phyloP scores from a whole-genome alignment of 176 grass and related monocot species.

The Oryza australiensis region DNA sequence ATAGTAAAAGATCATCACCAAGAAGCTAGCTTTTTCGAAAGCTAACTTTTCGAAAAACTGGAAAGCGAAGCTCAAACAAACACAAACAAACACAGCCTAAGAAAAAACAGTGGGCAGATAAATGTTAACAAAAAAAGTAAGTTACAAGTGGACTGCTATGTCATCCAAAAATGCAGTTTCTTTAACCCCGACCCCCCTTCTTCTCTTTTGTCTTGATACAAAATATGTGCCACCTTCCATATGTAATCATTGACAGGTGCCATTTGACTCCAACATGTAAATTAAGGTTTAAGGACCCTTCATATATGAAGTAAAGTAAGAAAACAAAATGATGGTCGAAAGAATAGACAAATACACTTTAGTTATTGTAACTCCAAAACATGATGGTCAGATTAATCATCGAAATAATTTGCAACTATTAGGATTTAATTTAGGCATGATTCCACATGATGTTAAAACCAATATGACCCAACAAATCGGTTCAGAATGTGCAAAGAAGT shows the following conservation, averaged over 20 bases:
- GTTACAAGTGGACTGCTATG: neutral
- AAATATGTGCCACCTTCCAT: neutral
- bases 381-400: neutral
- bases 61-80: no score
- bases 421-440: neutral
- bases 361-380: neutral
- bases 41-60: no score
- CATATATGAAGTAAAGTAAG: neutral
- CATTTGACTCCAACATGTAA: neutral
- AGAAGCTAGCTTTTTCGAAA: no score
- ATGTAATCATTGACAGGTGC: neutral
- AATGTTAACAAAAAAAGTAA: neutral
- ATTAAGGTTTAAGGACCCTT: neutral
- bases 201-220: neutral
- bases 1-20: no score
- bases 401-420: neutral
- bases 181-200: no score
- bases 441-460: neutral
- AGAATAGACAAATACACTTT: neutral
- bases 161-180: no score
- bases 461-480: neutral
- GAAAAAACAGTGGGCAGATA: neutral
- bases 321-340: neutral
- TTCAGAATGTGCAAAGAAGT: neutral
- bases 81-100: no score